phyloP scores from a whole-genome alignment of 805 yeast genomes.

The Yamadazyma tumulicola region DNA sequence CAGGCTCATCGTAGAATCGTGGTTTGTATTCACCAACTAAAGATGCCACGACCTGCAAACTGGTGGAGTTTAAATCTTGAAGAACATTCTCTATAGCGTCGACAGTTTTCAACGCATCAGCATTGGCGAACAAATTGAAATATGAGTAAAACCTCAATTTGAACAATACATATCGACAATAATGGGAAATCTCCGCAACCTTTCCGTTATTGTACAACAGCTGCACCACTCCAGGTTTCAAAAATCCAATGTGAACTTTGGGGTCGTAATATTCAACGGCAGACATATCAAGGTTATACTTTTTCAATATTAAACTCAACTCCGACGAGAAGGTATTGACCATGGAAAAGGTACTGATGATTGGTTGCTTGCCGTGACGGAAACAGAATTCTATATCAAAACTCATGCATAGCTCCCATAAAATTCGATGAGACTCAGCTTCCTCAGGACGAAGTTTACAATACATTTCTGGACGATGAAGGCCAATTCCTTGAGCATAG shows the following conservation, averaged over 20 bases:
- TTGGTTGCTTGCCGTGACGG: slow-evolving; percentile 37
- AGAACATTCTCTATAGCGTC: slow-evolving; percentile 19
- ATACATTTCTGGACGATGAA: slow-evolving; percentile 33
- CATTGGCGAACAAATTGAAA: slow-evolving; percentile 27
- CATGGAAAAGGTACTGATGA: slow-evolving; percentile 18
- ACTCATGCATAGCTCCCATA: slow-evolving; percentile 35
- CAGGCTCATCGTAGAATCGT: slow-evolving; percentile 31
- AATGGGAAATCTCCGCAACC: slow-evolving; percentile 3
- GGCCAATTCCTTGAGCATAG: slow-evolving; percentile 39
- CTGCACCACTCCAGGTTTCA: slow-evolving; percentile 1
- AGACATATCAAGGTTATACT: not conserved
- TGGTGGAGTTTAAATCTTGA: slow-evolving; percentile 24
- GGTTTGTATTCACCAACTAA: slow-evolving; percentile 22
- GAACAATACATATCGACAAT: slow-evolving; percentile 15
- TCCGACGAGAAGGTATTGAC: slow-evolving; percentile 3
- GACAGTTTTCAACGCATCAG: slow-evolving; percentile 18
- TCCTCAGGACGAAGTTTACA: slow-evolving; percentile 17
- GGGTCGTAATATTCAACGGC: slow-evolving; percentile 6
- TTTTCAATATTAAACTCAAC: slow-evolving; percentile 1
- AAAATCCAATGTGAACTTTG: slow-evolving; percentile 5
- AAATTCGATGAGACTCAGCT: slow-evolving; percentile 17
- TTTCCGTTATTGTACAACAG: slow-evolving; percentile 1
- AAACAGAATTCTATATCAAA: slow-evolving; percentile 37
- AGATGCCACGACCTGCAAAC: slow-evolving; percentile 15
- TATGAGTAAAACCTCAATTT: slow-evolving; percentile 27